These are phyloP conservation scores for Sordariomycetes sp. DNA, from an alignment of 2,329 filamentous ascomycete species.

Conservation along the genomic window DNA sequence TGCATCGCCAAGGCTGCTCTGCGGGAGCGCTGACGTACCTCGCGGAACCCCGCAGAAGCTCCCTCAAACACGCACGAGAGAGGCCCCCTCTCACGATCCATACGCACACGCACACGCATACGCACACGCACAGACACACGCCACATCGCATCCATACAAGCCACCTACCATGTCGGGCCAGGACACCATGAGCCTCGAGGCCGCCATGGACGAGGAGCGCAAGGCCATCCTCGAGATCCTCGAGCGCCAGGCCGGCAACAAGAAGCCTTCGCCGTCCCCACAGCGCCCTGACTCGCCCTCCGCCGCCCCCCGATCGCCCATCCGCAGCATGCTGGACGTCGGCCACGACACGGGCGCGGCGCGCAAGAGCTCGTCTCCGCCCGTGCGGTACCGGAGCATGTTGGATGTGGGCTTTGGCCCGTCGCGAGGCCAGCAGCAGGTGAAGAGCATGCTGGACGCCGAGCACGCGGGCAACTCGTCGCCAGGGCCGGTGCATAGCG, in stretches of 20 bases:
- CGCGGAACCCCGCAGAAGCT: background rate
- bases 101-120: background rate
- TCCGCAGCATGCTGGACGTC: constrained; percentile 58
- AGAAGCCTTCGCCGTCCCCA: constrained; percentile 18
- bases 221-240: constrained; percentile 61
- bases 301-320: constrained; percentile 50
- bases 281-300: constrained; percentile 42
- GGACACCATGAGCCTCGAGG: constrained; percentile 61
- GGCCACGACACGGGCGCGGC: constrained; percentile 26
- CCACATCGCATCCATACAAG: background rate
- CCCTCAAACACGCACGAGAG: too few species aligned
- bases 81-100: too few species aligned
- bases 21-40: background rate
- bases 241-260: constrained; percentile 32
- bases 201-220: constrained; percentile 67
- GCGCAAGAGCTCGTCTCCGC: constrained; percentile 7
- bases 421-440: constrained; percentile 22
- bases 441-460: constrained; percentile 43
- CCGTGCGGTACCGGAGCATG: constrained; percentile 42
- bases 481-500: background rate
- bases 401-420: constrained; percentile 40
- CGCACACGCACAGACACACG: background rate
- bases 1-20: background rate
- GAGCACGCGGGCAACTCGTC: constrained; percentile 15
- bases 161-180: background rate